Percentiles rank a stretch among this genome's conserved stretches.
Evolutionary conservation across 2,329 filamentous ascomycete species (phyloP).

Genomic region (Sphaerulina musiva): DNA sequence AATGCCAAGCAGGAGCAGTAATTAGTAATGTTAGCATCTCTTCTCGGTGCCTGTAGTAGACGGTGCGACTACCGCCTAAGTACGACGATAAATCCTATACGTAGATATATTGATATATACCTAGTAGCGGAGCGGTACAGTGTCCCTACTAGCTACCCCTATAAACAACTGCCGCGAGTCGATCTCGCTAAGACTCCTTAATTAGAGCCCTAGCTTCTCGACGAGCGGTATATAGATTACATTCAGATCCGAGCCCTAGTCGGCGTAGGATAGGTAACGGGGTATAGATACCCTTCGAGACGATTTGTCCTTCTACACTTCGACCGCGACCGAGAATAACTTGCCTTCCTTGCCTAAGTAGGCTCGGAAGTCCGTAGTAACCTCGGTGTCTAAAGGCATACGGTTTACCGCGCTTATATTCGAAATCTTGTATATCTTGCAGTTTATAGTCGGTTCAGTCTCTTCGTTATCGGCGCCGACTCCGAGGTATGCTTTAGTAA

Average conservation of each 20-base stretch:
- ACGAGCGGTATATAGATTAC: not conserved
- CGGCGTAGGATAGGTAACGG: too few species aligned
- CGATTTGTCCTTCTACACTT: too few species aligned
- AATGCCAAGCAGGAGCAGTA: not conserved
- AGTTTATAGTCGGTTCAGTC: too few species aligned
- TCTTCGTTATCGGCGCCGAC: too few species aligned
- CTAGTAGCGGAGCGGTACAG: not conserved
- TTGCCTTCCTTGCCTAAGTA: too few species aligned
- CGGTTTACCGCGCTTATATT: too few species aligned
- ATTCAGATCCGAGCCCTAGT: not conserved
- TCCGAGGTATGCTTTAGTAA: not conserved
- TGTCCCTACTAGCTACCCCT: not conserved
- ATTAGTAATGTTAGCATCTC: not conserved
- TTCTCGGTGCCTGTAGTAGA: fast-evolving
- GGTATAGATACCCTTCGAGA: too few species aligned
- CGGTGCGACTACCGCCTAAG: not conserved
- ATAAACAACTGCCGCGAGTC: not conserved
- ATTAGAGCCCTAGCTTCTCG: not conserved
- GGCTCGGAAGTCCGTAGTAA: too few species aligned
- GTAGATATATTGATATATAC: not conserved
- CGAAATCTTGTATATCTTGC: too few species aligned
- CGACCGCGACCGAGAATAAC: too few species aligned
- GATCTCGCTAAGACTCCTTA: not conserved
- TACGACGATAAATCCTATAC: not conserved
- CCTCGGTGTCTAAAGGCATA: too few species aligned